Conservation (phyloP, 441 rosid genomes). For the Jatropha multifida region DNA sequence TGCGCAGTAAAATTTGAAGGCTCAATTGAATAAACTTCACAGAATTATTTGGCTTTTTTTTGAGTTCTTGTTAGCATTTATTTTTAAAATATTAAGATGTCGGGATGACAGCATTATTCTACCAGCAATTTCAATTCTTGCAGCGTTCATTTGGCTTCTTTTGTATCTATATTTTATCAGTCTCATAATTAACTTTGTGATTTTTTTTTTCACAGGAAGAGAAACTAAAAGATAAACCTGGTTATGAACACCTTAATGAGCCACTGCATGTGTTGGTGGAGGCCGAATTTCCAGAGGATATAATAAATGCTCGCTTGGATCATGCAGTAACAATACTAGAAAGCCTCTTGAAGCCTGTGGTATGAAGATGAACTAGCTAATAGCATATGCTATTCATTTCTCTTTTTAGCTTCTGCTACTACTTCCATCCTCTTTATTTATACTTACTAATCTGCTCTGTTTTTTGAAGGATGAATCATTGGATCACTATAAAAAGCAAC, state of each 20-base stretch:
- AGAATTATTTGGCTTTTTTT: background rate
- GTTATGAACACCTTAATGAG: conserved; percentile 92
- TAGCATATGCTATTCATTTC: background rate
- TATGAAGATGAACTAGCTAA: conserved; percentile 25
- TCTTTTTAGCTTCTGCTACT: conserved; percentile 7
- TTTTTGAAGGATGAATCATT: conserved; percentile 76
- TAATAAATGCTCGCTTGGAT: conserved; percentile 66
- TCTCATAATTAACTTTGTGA: background rate
- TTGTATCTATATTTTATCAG: background rate
- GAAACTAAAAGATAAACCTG: conserved; percentile 89
- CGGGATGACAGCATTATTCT: background rate
- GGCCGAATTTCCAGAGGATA: conserved; percentile 89
- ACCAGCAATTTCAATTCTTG: background rate
- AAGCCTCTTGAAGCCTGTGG: conserved; percentile 90
- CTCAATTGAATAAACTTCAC: background rate
- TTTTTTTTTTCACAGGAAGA: conserved; percentile 57
- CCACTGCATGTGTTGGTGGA: conserved; percentile 85
- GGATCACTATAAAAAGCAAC: conserved; percentile 92
- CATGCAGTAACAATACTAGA: conserved; percentile 74
- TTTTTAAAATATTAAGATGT: background rate
- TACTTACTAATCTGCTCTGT: conserved; percentile 15
- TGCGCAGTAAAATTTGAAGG: background rate
- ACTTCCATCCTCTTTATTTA: conserved; percentile 11
- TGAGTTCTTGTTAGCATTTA: background rate
- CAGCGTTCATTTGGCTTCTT: background rate